Evolutionary conservation across 140 eudicot species (phyloP), one percentile per base, ranked within the genome.

Genomic region (Stevia rebaudiana): DNA sequence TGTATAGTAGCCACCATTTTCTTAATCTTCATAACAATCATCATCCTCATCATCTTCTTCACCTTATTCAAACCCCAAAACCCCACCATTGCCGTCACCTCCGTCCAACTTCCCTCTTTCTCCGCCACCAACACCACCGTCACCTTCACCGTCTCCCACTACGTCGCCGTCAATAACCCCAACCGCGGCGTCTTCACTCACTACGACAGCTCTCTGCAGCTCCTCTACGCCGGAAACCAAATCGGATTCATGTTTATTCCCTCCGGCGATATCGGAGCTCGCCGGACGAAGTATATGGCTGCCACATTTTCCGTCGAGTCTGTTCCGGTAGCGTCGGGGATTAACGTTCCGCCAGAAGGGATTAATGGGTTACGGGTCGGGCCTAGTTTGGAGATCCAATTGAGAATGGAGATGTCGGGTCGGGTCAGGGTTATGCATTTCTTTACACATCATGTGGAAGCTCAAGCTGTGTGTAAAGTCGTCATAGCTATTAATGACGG

Each of bases 31-130:
- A 23, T 86, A 11, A 25, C 70, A 58, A 89, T 80, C 33, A 31
- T 89, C 48, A 56, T 78, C 61, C 79, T 72, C 82, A 83, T 89
- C 31, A 36, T 83, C 50, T 89, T 74, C 81, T 81, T 89, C 95
- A 83, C 97, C 56, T 24, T 89, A 9, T 76, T 86, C 83, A 86
- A 86, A 44, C 95, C 97, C 53, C 58, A 79, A 48, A 36, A 54
- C 69, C 92, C 88, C 17, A 69, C 58, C 36, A 61, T 85, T 67
- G 1, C 86, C 68, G 71, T 86, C 61, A 81, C 79, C 81, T 73
- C 97, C 76, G 73, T 89, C 81, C 81, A 78, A 46, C 83, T 89
- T 74, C 97, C 95, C 1, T 33, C 97, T 6, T 86, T 86, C 86
- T 74, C 87, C 71, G 6, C 41, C 86, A 25, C 86, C 64, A 85